Conservation (phyloP, 768 basidiomycete species). For the Amanita pallidorosea region DNA sequence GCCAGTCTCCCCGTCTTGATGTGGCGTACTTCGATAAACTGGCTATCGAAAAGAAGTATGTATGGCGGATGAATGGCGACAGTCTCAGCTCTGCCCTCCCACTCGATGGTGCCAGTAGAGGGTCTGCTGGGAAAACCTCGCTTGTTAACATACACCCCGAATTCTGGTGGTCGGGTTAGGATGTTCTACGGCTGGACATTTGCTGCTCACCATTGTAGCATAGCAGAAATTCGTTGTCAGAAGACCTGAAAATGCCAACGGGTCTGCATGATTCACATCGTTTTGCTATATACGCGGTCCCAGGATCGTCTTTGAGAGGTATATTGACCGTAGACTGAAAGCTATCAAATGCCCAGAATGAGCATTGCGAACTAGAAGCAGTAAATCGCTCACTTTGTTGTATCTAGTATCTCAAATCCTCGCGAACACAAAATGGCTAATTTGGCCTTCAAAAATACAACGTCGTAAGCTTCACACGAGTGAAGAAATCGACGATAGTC, state of each 20-base stretch:
- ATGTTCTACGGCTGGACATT: not conserved
- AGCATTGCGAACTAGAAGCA: not conserved
- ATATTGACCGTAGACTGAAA: constrained; percentile 78
- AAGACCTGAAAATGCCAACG: constrained; percentile 89
- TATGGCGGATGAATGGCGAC: constrained; percentile 89
- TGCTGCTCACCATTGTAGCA: constrained; percentile 80
- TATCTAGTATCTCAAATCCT: constrained; percentile 97
- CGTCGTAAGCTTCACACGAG: constrained; percentile 75
- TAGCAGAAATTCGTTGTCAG: constrained; percentile 86
- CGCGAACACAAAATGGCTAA: constrained; percentile 87
- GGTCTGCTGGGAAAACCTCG: constrained; percentile 79
- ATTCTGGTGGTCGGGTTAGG: constrained; percentile 40
- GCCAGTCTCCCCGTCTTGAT: constrained; percentile 72
- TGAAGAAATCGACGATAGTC: constrained; percentile 83
- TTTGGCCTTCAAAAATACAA: constrained; percentile 85
- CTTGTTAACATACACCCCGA: constrained; percentile 90
- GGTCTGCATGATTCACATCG: constrained; percentile 82
- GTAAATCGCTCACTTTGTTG: constrained; percentile 59
- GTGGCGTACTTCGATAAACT: constrained; percentile 90
- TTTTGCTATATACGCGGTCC: constrained; percentile 60
- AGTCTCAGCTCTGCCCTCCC: constrained; percentile 88
- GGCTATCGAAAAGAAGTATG: constrained; percentile 79
- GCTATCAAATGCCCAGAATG: constrained; percentile 24
- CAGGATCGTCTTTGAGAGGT: constrained; percentile 65
- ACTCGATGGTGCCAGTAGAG: constrained; percentile 70